Conservation (phyloP, 768 basidiomycete species). For the Naganishia onofrii region DNA sequence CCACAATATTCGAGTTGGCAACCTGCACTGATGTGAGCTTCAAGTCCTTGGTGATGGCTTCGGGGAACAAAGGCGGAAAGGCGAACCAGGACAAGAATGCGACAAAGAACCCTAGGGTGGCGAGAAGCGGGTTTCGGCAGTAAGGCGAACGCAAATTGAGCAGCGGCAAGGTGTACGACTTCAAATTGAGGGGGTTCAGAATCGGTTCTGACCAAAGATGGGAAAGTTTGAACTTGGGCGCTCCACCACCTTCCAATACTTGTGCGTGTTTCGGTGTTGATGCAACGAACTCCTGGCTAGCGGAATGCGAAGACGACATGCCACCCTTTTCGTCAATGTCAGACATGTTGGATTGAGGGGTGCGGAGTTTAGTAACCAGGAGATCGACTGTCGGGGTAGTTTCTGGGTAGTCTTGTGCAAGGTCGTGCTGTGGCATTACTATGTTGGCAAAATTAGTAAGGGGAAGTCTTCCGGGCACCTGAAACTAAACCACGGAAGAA, state of each 20-base stretch:
- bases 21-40: slow-evolving; percentile 57
- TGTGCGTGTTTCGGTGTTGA: slow-evolving; percentile 5
- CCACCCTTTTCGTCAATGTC: slow-evolving; percentile 14
- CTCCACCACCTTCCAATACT: background rate
- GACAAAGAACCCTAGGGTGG: slow-evolving; percentile 59
- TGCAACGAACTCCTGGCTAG: slow-evolving; percentile 8
- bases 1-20: slow-evolving; percentile 45
- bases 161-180: slow-evolving; percentile 59
- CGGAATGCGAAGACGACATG: slow-evolving; percentile 2
- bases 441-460: background rate
- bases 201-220: slow-evolving; percentile 25
- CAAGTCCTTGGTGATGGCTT: slow-evolving; percentile 61
- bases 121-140: slow-evolving; percentile 59
- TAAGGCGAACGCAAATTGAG: slow-evolving; percentile 58
- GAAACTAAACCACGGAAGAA: background rate
- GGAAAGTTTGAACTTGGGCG: slow-evolving; percentile 26
- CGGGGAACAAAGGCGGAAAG: slow-evolving; percentile 63
- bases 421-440: slow-evolving; percentile 15
- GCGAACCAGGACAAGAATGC: slow-evolving; percentile 62
- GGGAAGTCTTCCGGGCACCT: background rate
- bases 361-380: background rate
- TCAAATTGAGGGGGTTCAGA: slow-evolving; percentile 59
- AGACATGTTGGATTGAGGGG: slow-evolving; percentile 6
- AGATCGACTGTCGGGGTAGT: background rate
- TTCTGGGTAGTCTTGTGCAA: slow-evolving; percentile 19